A percentile compares a stretch with the other conserved stretches of the same genome.
phyloP scores from a whole-genome alignment of 345 rosid genomes.

The Gossypium longicalyx region DNA sequence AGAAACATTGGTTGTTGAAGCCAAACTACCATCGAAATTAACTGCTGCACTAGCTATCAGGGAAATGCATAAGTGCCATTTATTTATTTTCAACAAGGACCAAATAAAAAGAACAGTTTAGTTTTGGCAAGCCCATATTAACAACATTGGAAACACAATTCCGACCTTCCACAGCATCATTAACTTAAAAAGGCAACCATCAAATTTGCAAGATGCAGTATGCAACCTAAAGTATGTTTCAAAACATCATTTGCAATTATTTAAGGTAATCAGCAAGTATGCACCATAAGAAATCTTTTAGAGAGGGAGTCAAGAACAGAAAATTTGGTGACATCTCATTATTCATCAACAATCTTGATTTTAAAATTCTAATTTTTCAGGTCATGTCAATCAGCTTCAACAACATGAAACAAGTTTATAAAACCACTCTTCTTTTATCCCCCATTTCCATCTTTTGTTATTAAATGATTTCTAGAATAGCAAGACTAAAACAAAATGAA shows the following conservation, averaged over 20 bases:
- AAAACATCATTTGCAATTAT: background rate
- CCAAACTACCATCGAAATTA: background rate
- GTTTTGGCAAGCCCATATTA: background rate
- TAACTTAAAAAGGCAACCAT: background rate
- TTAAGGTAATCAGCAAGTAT: background rate
- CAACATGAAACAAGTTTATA: background rate
- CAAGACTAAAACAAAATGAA: background rate
- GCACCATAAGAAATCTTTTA: background rate
- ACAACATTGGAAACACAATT: background rate
- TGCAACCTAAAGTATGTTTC: background rate
- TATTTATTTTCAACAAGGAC: background rate
- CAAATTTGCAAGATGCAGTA: background rate
- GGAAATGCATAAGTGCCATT: background rate
- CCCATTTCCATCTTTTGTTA: background rate
- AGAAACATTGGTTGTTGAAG: background rate
- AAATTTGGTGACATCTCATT: background rate
- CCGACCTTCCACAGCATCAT: background rate
- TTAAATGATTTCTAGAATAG: slow-evolving; percentile 1
- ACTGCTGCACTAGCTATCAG: background rate
- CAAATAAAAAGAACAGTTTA: background rate
- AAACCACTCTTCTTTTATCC: background rate
- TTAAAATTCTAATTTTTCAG: background rate
- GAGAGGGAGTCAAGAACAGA: background rate
- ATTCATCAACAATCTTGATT: background rate
- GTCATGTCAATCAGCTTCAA: background rate